phyloP scores from a whole-genome alignment of 345 rosid species.

The Eucalyptus caleyi region DNA sequence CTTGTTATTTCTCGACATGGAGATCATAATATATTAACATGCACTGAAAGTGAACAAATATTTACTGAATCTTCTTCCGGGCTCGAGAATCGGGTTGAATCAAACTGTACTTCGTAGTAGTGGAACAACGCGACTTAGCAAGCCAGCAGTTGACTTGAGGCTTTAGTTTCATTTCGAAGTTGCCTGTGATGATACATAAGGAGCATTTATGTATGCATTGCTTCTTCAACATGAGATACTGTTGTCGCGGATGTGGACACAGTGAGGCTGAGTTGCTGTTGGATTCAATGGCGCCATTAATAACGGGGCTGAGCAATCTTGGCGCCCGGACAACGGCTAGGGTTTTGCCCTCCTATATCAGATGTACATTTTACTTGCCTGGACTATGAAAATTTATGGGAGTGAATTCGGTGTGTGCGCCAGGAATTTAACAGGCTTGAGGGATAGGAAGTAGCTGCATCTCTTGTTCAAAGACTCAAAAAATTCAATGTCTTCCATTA shows the following conservation, averaged over 20 bases:
- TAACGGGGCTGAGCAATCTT: background rate
- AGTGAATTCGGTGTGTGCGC: background rate
- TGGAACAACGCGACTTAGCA: background rate
- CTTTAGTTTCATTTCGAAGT: background rate
- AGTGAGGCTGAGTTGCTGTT: background rate
- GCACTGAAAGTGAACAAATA: background rate
- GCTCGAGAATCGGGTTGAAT: background rate
- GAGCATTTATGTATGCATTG: background rate
- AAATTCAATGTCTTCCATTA: background rate
- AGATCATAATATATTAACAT: background rate
- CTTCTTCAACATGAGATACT: background rate
- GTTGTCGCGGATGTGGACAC: background rate
- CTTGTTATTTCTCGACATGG: background rate
- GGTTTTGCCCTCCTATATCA: background rate
- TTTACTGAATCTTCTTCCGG: background rate
- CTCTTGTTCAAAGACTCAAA: background rate
- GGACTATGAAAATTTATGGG: background rate
- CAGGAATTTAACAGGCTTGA: background rate
- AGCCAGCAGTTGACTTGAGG: background rate
- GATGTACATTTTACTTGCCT: background rate
- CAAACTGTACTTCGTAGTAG: background rate
- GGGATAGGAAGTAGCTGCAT: background rate
- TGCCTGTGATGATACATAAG: background rate
- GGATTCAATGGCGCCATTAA: constrained; percentile 3
- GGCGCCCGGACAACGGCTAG: constrained; percentile 7